These are phyloP conservation scores for Tylopilus felleus DNA, from an alignment of 768 basidiomycete species.

Conservation along the genomic window DNA sequence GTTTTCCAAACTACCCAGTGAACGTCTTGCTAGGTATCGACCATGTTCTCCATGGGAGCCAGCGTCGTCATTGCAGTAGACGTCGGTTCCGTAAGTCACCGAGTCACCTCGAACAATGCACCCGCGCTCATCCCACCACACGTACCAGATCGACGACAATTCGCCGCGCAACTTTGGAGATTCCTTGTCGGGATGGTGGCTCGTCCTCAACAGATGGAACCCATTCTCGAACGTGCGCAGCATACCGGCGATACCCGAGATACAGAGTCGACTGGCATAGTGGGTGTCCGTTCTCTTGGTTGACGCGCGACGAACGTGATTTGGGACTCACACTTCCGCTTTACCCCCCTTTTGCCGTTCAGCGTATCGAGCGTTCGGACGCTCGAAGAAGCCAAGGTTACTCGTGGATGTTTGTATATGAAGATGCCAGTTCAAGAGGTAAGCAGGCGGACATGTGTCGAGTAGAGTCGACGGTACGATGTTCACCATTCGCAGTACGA, in stretches of 20 bases:
- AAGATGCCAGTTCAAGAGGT: constrained; percentile 94
- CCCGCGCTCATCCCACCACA: not conserved
- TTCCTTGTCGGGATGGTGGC: constrained; percentile 94
- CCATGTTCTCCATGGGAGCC: constrained; percentile 91
- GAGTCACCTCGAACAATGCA: not conserved
- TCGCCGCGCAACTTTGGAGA: constrained; percentile 94
- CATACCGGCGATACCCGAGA: constrained; percentile 88
- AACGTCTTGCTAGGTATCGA: constrained; percentile 61
- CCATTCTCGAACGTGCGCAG: constrained; percentile 76
- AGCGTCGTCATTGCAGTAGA: constrained; percentile 90
- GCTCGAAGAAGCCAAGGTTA: constrained; percentile 90
- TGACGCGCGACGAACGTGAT: not conserved
- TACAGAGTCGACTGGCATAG: constrained; percentile 94
- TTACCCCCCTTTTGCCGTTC: not conserved
- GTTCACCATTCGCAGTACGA: constrained; percentile 59
- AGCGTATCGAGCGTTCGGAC: constrained; percentile 96
- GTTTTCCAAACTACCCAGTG: constrained; percentile 34
- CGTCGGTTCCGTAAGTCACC: constrained; percentile 72
- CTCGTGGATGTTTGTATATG: constrained; percentile 87
- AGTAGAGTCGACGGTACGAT: not conserved
- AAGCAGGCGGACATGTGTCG: constrained; percentile 13
- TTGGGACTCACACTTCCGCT: constrained; percentile 1
- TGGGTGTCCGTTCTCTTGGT: constrained; percentile 39
- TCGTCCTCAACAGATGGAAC: constrained; percentile 89
- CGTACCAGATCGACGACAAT: constrained; percentile 75